Conservation (phyloP, 176 grass and related monocot genomes). For the Zea luxurians region DNA sequence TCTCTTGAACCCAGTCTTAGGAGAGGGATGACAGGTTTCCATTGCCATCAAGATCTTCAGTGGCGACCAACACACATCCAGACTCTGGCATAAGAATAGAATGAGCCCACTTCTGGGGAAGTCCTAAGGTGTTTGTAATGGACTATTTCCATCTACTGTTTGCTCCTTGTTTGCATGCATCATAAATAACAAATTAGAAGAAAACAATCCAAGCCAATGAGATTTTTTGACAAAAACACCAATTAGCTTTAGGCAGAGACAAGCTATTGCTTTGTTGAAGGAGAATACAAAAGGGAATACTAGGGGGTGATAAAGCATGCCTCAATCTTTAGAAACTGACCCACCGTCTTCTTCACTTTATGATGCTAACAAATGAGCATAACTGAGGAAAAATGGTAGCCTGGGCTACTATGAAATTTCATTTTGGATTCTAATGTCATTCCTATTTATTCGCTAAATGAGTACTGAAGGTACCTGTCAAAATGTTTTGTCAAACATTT, state of each 20-base stretch:
- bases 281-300: too few relatives aligned
- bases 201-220: neutral
- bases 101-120: conserved; percentile 80
- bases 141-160: conserved; percentile 42
- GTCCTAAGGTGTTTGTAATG: conserved; percentile 29
- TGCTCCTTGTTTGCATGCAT: conserved; percentile 49
- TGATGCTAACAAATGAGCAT: neutral
- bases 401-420: neutral
- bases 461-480: neutral
- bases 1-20: conserved; percentile 65
- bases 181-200: conserved; percentile 4
- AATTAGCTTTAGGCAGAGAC: too few relatives aligned
- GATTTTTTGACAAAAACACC: neutral
- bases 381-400: neutral
- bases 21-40: conserved; percentile 68
- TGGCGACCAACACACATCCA: conserved; percentile 76
- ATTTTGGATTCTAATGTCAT: neutral
- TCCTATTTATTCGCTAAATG: neutral
- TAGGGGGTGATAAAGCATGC: too few relatives aligned
- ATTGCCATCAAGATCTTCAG: conserved; percentile 74
- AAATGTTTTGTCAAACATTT: conserved; percentile 1
- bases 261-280: too few relatives aligned
- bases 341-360: neutral
- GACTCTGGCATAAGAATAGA: conserved; percentile 73
- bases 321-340: neutral